These are phyloP conservation scores for Sonneratia caseolaris DNA, from an alignment of 345 rosid species.

Conservation along the genomic window DNA sequence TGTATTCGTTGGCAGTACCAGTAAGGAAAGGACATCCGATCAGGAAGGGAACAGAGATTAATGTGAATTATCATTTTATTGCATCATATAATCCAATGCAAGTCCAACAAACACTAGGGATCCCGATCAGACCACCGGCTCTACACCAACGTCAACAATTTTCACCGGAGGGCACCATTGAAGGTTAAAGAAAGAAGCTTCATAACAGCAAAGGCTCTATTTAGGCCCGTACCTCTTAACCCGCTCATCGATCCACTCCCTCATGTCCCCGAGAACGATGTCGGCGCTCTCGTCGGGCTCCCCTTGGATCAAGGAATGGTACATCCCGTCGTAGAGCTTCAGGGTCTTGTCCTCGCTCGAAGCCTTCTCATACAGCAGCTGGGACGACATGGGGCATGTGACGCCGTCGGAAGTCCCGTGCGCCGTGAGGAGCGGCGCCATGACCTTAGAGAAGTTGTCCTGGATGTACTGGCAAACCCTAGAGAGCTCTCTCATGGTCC, in stretches of 20 bases:
- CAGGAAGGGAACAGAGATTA: too few relatives aligned
- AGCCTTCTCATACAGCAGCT: constrained; percentile 69
- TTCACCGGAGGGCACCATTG: too few relatives aligned
- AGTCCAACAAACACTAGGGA: too few relatives aligned
- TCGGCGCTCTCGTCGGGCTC: constrained; percentile 77
- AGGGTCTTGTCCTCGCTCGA: constrained; percentile 64
- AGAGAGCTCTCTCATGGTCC: constrained; percentile 82
- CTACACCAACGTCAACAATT: too few relatives aligned
- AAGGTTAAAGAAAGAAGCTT: too few relatives aligned
- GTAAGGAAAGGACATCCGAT: too few relatives aligned
- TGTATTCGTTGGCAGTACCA: too few relatives aligned
- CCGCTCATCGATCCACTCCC: constrained; percentile 92
- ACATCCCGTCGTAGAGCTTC: constrained; percentile 90
- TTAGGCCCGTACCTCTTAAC: constrained; percentile 49
- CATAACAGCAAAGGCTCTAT: neutral
- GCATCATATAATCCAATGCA: too few relatives aligned
- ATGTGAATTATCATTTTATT: too few relatives aligned
- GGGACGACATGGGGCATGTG: constrained; percentile 62
- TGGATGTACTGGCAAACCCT: constrained; percentile 71
- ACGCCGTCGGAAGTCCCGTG: constrained; percentile 86
- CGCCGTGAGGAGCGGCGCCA: constrained; percentile 52
- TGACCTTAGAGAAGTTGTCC: constrained; percentile 55
- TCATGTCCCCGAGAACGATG: constrained; percentile 74
- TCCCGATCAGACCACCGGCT: too few relatives aligned
- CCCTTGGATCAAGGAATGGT: constrained; percentile 82